Evolutionary conservation across 345 rosid genomes (phyloP).

Genomic region (Cardamine resedifolia): DNA sequence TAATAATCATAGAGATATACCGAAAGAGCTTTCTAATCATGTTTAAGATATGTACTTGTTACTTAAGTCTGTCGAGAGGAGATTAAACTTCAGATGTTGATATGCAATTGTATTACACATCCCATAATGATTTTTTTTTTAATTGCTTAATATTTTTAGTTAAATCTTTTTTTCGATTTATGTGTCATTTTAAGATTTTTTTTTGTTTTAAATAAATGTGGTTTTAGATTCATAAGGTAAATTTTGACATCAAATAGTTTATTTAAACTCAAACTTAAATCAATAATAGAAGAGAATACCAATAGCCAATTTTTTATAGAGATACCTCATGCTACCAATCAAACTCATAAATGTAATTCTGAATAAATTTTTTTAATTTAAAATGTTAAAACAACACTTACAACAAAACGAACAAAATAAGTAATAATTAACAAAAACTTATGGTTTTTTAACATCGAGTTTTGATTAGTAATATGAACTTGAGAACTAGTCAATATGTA

Average conservation of each 20-base stretch:
- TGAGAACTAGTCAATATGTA: not conserved
- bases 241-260: not conserved
- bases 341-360: no score
- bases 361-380: not conserved
- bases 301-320: not conserved
- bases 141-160: not conserved
- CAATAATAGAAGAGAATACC: not conserved
- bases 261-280: not conserved
- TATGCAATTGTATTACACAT: not conserved
- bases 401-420: not conserved
- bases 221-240: not conserved
- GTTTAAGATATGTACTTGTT: not conserved
- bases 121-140: not conserved
- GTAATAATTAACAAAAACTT: no score
- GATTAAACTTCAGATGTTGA: not conserved
- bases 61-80: not conserved
- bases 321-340: no score
- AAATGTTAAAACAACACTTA: not conserved
- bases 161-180: not conserved
- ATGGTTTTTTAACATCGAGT: not conserved
- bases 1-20: not conserved
- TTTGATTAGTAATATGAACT: conserved; percentile 8
- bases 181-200: not conserved
- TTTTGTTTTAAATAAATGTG: not conserved
- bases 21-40: not conserved